Evolutionary conservation across 2,329 filamentous ascomycete genomes (phyloP).

Genomic region (Exophiala viscosa): DNA sequence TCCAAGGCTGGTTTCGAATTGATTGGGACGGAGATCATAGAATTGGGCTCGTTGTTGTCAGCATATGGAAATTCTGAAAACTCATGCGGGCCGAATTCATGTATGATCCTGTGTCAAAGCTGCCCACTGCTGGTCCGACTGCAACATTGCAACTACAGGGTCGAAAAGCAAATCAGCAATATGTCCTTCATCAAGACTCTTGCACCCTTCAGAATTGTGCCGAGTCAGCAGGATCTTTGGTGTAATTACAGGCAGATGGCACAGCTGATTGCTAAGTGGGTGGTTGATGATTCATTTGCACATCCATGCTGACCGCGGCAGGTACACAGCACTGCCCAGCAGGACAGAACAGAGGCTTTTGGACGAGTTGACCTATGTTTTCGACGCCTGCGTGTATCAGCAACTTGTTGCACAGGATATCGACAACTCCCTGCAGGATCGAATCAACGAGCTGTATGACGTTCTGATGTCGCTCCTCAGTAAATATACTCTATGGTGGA

Average conservation of each 20-base stretch:
- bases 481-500: slow-evolving; percentile 23
- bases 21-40: slow-evolving; percentile 12
- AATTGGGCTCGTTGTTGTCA: slow-evolving; percentile 7
- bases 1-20: slow-evolving; percentile 9
- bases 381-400: slow-evolving; percentile 23
- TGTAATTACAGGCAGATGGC: slow-evolving; percentile 24
- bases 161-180: slow-evolving; percentile 18
- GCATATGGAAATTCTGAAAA: background rate
- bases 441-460: slow-evolving; percentile 20
- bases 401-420: background rate
- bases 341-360: slow-evolving; percentile 16
- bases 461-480: slow-evolving; percentile 14
- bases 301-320: slow-evolving; percentile 11
- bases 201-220: slow-evolving; percentile 21
- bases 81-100: background rate
- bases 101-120: slow-evolving; percentile 3
- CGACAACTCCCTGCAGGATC: slow-evolving; percentile 2
- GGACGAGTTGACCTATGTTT: slow-evolving; percentile 15
- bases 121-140: slow-evolving; percentile 8
- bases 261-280: slow-evolving; percentile 21
- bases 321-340: slow-evolving; percentile 21
- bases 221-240: slow-evolving; percentile 20
- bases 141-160: slow-evolving; percentile 1
- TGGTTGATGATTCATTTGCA: background rate
- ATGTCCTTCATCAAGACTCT: slow-evolving; percentile 18